Base-by-base conservation (phyloP, 192 early-diverging fungal genomes). In the Thamnidium elegans region DNA sequence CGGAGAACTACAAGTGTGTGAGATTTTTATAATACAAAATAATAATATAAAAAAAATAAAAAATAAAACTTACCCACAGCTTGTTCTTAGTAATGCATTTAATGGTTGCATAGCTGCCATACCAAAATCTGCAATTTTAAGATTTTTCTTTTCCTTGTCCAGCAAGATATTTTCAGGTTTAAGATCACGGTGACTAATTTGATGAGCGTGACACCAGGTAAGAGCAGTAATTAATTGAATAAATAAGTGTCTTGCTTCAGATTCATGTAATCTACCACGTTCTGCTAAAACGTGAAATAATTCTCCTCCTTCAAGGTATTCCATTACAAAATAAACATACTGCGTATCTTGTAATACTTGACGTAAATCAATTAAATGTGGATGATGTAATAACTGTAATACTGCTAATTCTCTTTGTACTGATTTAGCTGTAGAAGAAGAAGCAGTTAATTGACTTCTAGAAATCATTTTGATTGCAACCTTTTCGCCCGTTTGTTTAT, bases 151-250 rank as follows among this genome's bases (percentile, higher is more conserved):
- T 23, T 62, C 58, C 48, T 51, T 58, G 34, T 74, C 77, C 34
- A 81, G 30, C 14, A 81, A 65, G 34, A 81, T 81, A 30, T 81
- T 81, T 76, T 93, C 91, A 26, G 91, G 91, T 56, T 93, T 93
- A 13, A 93, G 70, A 66, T 93, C 91, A 26, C 91, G 70, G 77
- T 93, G 91, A 0, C 71, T 73, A 39, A 73, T 73, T n/a, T 73
- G 66, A 59, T 59, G 71, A 36, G 61, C 54, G 50, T 73, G 71
- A 36, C 71, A 73, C 71, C 71, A 73, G 7, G 47, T 54, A 0
- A 98, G 66, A 10, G 87, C 92, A 7, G 77, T 78, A 1, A 82
- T 88, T 15, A 95, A 51, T 75, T 97, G 91, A 19, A 70, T 73
- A 73, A 97, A 94, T 48, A 94, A 70, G 42, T 50, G 62, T 23